These are phyloP conservation scores for Claviceps citrina DNA, from an alignment of 2,329 filamentous ascomycete genomes.

Conservation along the genomic window DNA sequence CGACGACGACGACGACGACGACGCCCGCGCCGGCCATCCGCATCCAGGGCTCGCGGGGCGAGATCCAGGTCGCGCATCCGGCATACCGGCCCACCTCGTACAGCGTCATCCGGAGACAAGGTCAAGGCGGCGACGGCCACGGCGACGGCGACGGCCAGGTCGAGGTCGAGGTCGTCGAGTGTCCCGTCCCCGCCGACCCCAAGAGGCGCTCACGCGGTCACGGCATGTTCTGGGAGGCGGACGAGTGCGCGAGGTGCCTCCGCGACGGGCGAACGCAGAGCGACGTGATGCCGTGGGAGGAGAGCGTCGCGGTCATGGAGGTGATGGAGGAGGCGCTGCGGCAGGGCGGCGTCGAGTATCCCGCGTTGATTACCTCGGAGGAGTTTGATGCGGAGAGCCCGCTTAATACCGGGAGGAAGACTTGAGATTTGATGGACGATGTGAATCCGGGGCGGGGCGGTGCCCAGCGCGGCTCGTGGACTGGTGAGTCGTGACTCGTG, in stretches of 20 bases:
- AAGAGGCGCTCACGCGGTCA: conserved; percentile 41
- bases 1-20: no score
- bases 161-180: conserved; percentile 34
- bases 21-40: conserved; percentile 55
- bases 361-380: conserved; percentile 39
- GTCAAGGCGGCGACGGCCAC: conserved; percentile 30
- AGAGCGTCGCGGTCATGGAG: conserved; percentile 78
- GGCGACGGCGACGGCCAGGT: no score
- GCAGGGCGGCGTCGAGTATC: conserved; percentile 39
- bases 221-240: conserved; percentile 82
- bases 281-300: conserved; percentile 50
- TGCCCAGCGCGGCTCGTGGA: no score
- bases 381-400: conserved; percentile 44
- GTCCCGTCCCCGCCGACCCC: conserved; percentile 35
- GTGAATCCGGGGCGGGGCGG: conserved; percentile 7
- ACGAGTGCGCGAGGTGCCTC: conserved; percentile 60
- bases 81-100: conserved; percentile 55
- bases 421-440: no score
- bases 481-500: no score
- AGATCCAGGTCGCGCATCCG: conserved; percentile 64
- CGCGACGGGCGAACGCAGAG: conserved; percentile 67
- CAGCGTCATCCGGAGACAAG: conserved; percentile 45
- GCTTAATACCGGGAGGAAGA: conserved; percentile 40
- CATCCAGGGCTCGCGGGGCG: conserved; percentile 66
- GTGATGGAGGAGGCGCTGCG: conserved; percentile 40